A percentile compares a stretch with the other conserved stretches of the same genome.
Evolutionary conservation across 2,329 filamentous ascomycete genomes (phyloP).

Genomic region (Aureobasidium sp.): DNA sequence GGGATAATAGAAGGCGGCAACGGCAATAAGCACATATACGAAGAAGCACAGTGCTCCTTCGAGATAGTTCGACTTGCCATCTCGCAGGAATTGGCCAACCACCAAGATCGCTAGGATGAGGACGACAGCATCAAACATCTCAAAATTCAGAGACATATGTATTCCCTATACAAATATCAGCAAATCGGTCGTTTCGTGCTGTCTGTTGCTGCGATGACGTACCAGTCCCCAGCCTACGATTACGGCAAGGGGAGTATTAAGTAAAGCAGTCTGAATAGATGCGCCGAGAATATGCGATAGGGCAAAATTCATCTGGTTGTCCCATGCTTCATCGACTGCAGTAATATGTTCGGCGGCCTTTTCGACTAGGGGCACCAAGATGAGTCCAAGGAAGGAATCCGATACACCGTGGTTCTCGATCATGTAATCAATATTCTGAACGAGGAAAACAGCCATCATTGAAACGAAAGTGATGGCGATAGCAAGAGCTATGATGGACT

Average conservation of each 20-base stretch:
- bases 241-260: constrained; percentile 78
- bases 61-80: constrained; percentile 85
- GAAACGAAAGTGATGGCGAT: constrained; percentile 63
- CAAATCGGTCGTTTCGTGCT: constrained; percentile 56
- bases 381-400: constrained; percentile 60
- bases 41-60: constrained; percentile 76
- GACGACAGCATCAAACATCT: constrained; percentile 76
- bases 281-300: constrained; percentile 79
- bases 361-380: constrained; percentile 73
- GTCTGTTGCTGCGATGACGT: constrained; percentile 58
- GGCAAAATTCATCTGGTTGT: constrained; percentile 70
- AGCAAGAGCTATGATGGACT: constrained; percentile 59
- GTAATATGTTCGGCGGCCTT: constrained; percentile 82
- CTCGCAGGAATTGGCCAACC: constrained; percentile 78
- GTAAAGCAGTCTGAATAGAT: constrained; percentile 80
- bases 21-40: constrained; percentile 57
- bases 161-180: constrained; percentile 64
- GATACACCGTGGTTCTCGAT: constrained; percentile 44
- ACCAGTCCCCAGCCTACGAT: constrained; percentile 77
- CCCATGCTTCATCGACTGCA: constrained; percentile 77
- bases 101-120: constrained; percentile 79
- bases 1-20: constrained; percentile 57
- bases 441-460: constrained; percentile 68
- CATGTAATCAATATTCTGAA: constrained; percentile 62
- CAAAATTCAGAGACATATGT: constrained; percentile 73